These are phyloP conservation scores for Mortierella sp. DNA, from an alignment of 371 early-diverging fungal genomes.

Conservation along the genomic window DNA sequence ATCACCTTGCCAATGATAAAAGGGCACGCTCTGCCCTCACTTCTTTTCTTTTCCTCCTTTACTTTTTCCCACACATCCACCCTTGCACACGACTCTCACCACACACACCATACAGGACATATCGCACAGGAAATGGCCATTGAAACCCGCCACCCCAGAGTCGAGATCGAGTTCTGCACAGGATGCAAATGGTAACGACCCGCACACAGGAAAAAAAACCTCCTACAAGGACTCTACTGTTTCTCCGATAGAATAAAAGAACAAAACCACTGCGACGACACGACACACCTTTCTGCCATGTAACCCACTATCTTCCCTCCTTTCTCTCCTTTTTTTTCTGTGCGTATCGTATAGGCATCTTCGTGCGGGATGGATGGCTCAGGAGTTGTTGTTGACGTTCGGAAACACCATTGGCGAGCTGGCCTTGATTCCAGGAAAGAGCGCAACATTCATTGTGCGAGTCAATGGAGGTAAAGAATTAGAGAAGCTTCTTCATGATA, in stretches of 20 bases:
- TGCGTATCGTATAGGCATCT: conserved; percentile 53
- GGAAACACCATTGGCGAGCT: conserved; percentile 73
- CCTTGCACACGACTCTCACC: not conserved
- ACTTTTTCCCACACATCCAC: not conserved
- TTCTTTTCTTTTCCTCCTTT: not conserved
- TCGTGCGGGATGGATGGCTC: conserved; percentile 79
- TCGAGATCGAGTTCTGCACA: conserved; percentile 69
- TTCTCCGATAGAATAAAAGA: too few relatives aligned
- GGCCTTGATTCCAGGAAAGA: conserved; percentile 73
- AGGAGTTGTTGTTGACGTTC: conserved; percentile 79
- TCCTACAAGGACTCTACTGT: not conserved
- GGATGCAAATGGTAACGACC: conserved; percentile 61
- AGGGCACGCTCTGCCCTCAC: not conserved
- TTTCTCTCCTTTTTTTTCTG: conserved; percentile 2
- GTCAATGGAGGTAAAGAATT: conserved; percentile 66
- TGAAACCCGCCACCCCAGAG: conserved; percentile 58
- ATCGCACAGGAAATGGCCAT: conserved; percentile 23
- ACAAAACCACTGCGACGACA: too few relatives aligned
- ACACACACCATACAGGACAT: not conserved
- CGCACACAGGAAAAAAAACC: too few relatives aligned
- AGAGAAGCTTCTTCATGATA: not conserved
- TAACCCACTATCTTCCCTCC: not conserved
- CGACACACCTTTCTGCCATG: not conserved
- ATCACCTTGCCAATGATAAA: not conserved
- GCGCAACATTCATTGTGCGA: conserved; percentile 72